Evolutionary conservation across 768 basidiomycete species (phyloP).

Genomic region (Cyathus striatus): DNA sequence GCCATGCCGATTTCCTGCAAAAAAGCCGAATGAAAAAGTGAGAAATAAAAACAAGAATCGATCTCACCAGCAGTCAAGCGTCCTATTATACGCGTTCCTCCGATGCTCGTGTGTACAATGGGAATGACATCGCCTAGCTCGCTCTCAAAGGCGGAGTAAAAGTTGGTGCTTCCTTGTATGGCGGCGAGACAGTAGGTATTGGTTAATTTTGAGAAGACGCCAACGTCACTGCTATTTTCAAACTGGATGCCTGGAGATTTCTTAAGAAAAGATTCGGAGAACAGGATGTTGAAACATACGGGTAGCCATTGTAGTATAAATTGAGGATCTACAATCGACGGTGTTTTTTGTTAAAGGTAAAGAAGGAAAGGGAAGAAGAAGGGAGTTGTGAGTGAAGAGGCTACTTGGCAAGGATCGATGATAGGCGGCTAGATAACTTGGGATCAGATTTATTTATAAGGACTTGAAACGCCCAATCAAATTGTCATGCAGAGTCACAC

Average conservation of each 20-base stretch:
- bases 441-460: slow-evolving; percentile 16
- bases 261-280: neutral
- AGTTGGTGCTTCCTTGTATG: slow-evolving; percentile 93
- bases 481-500: slow-evolving; percentile 5
- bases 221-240: slow-evolving; percentile 92
- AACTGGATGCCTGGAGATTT: slow-evolving; percentile 71
- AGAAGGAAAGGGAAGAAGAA: slow-evolving; percentile 3
- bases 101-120: slow-evolving; percentile 88
- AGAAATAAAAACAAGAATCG: slow-evolving; percentile 8
- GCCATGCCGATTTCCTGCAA: slow-evolving; percentile 88
- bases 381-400: too few relatives aligned
- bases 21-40: neutral
- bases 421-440: slow-evolving; percentile 8
- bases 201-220: slow-evolving; percentile 96
- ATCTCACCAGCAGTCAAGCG: slow-evolving; percentile 79
- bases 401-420: slow-evolving; percentile 7
- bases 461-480: slow-evolving; percentile 12
- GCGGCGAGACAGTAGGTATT: slow-evolving; percentile 97
- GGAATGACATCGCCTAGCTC: slow-evolving; percentile 87
- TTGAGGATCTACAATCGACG: slow-evolving; percentile 2
- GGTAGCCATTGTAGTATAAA: slow-evolving; percentile 37
- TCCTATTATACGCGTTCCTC: slow-evolving; percentile 85
- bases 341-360: slow-evolving; percentile 4
- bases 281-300: slow-evolving; percentile 24
- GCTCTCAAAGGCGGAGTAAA: slow-evolving; percentile 95